Percentiles rank a stretch among this genome's conserved stretches.
Evolutionary conservation across 495 filamentous ascomycete genomes (phyloP).

Genomic region (Elaphomyces granulatus): DNA sequence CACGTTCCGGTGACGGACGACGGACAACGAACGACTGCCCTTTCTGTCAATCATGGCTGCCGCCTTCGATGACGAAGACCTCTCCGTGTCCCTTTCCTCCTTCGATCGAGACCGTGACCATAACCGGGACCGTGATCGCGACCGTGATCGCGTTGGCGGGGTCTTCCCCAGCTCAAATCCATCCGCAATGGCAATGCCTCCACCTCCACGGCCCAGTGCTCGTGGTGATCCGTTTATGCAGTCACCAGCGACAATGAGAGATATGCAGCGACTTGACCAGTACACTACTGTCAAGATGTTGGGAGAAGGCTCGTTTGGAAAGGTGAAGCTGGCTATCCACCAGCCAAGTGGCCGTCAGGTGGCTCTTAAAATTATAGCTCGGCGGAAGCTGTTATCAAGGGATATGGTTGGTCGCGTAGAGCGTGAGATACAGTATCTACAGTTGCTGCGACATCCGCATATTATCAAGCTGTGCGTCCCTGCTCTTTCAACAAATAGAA

Average conservation of each 20-base stretch:
- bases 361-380: conserved; percentile 90
- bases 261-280: conserved; percentile 72
- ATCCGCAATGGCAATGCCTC: conserved; percentile 36
- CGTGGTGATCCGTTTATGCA: conserved; percentile 16
- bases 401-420: conserved; percentile 97
- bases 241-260: conserved; percentile 32
- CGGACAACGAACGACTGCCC: no score
- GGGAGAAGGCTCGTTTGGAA: conserved; percentile 93
- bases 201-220: conserved; percentile 27
- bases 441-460: conserved; percentile 88
- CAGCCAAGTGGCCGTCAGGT: conserved; percentile 84
- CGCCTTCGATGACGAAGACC: conserved; percentile 71
- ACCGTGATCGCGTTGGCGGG: conserved; percentile 8
- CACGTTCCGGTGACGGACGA: no score
- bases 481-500: no score
- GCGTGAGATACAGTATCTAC: conserved; percentile 94
- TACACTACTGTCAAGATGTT: conserved; percentile 84
- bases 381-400: conserved; percentile 84
- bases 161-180: conserved; percentile 16
- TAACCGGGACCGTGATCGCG: conserved; percentile 25
- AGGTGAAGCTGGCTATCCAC: conserved; percentile 93
- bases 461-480: conserved; percentile 94
- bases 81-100: conserved; percentile 71
- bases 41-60: no score
- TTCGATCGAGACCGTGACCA: conserved; percentile 37